Evolutionary conservation across 2,329 filamentous ascomycete genomes (phyloP).

Genomic region (Colletotrichum sp.): DNA sequence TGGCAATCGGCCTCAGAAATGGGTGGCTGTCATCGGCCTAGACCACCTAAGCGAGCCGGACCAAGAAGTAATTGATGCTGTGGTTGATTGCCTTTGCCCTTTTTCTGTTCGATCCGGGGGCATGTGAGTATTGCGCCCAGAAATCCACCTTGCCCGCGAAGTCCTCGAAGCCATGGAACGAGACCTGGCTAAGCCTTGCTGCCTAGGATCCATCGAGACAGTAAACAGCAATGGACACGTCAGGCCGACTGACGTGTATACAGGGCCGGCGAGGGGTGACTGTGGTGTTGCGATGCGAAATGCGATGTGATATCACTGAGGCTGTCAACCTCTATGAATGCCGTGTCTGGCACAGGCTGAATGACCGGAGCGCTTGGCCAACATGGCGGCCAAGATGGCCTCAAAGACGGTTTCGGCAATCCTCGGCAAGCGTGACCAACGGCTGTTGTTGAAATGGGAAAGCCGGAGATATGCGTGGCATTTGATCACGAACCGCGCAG

Average conservation of each 20-base stretch:
- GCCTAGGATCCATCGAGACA: background rate
- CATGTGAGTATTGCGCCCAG: background rate
- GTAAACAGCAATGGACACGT: background rate
- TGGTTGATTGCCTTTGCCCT: background rate
- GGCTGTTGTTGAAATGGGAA: background rate
- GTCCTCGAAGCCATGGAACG: background rate
- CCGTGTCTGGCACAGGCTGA: background rate
- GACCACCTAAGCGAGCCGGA: background rate
- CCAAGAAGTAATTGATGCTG: background rate
- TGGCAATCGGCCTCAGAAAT: background rate
- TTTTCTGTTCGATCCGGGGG: background rate
- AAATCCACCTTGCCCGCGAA: background rate
- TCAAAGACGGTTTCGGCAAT: background rate
- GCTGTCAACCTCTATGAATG: background rate
- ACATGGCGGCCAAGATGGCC: background rate
- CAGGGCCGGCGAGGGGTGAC: background rate
- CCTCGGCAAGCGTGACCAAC: background rate
- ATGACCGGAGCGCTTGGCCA: background rate
- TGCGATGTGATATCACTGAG: background rate
- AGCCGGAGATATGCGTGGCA: background rate
- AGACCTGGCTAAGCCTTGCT: background rate
- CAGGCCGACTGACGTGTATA: constrained; percentile 6
- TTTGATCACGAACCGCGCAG: background rate
- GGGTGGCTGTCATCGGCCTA: background rate
- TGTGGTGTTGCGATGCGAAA: background rate